These are phyloP conservation scores for Leccinum broughii DNA, from an alignment of 768 basidiomycete genomes.

Conservation along the genomic window DNA sequence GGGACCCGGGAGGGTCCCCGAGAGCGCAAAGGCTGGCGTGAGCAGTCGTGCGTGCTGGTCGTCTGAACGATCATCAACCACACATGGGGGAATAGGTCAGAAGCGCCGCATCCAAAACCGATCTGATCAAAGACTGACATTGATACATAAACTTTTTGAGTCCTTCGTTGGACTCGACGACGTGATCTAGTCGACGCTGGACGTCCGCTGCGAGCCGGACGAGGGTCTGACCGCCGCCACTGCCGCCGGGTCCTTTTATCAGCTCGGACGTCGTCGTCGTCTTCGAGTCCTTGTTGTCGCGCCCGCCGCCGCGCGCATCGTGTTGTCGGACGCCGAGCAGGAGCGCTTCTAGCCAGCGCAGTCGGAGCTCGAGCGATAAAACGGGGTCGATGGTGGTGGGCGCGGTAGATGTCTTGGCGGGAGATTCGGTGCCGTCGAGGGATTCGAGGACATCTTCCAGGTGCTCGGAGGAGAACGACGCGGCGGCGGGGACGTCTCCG, in stretches of 20 bases:
- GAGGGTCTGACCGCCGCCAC: constrained; percentile 44
- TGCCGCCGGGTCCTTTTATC: constrained; percentile 36
- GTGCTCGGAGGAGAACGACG: constrained; percentile 14
- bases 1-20: constrained; percentile 52
- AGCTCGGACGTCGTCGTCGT: constrained; percentile 35
- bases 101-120: too few relatives aligned
- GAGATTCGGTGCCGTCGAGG: constrained; percentile 20
- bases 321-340: constrained; percentile 63
- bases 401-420: constrained; percentile 10
- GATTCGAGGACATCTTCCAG: constrained; percentile 24
- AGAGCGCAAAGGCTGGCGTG: constrained; percentile 73
- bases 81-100: not conserved
- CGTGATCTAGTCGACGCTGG: constrained; percentile 53
- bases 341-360: constrained; percentile 81
- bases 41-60: constrained; percentile 75
- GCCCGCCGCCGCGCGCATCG: constrained; percentile 1
- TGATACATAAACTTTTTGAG: constrained; percentile 72
- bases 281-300: constrained; percentile 39
- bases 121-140: constrained; percentile 41
- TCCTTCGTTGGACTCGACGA: constrained; percentile 69
- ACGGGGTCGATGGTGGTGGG: constrained; percentile 53
- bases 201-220: constrained; percentile 59
- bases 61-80: constrained; percentile 41
- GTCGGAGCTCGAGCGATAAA: constrained; percentile 70
- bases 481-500: constrained; percentile 6